A percentile compares a stretch with the other conserved stretches of the same genome.
These are phyloP conservation scores for Fusarium compactum DNA, from an alignment of 2,329 filamentous ascomycete genomes.

Conservation along the genomic window DNA sequence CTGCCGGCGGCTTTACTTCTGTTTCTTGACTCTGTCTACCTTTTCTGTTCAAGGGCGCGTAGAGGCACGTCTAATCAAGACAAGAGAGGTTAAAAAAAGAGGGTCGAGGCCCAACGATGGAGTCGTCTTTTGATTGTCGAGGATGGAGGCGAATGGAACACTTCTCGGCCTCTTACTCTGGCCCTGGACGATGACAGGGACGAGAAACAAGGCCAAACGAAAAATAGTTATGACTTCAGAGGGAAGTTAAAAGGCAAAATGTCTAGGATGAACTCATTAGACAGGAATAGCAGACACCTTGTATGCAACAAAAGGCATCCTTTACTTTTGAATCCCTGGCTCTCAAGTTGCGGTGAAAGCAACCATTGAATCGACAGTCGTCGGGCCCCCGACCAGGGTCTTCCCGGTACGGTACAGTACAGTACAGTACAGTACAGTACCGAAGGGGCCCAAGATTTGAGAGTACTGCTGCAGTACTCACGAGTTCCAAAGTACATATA, in stretches of 20 bases:
- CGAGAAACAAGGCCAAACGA: conserved; percentile 3
- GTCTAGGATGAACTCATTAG: conserved; percentile 6
- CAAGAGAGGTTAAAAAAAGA: conserved; percentile 25
- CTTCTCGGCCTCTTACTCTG: conserved; percentile 4
- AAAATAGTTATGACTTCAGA: conserved; percentile 9
- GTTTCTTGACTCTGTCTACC: conserved; percentile 1
- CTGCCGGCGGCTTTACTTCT: conserved; percentile 21
- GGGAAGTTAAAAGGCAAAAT: conserved; percentile 19
- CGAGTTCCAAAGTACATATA: not conserved
- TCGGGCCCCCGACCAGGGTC: conserved; percentile 39
- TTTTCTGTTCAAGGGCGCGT: conserved; percentile 4
- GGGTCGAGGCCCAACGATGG: conserved; percentile 24
- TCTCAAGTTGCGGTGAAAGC: conserved; percentile 49
- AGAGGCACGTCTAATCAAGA: not conserved
- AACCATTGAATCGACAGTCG: conserved; percentile 36
- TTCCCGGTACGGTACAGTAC: conserved; percentile 30
- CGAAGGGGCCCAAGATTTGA: conserved; percentile 14
- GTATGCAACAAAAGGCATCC: conserved; percentile 29
- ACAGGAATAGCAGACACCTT: conserved; percentile 6
- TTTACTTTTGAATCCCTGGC: conserved; percentile 36
- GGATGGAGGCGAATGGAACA: conserved; percentile 9
- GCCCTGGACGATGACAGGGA: conserved; percentile 10
- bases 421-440: not conserved
- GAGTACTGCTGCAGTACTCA: not conserved
- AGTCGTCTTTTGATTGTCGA: conserved; percentile 13